Evolutionary conservation across 495 filamentous ascomycete genomes (phyloP).

Genomic region (Aspergillus conjunctus): DNA sequence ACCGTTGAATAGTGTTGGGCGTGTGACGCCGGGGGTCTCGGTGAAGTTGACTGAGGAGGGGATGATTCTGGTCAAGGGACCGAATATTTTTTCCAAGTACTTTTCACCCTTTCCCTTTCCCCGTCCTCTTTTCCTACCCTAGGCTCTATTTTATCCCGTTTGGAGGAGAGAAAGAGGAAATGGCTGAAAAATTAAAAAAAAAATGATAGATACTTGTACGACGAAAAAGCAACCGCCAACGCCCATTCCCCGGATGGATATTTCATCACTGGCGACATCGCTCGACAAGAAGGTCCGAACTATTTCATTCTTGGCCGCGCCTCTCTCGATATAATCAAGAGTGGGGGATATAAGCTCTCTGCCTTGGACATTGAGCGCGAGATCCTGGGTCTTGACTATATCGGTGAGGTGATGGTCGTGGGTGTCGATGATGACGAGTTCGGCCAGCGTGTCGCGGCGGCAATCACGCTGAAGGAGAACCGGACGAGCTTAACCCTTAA

Average conservation of each 20-base stretch:
- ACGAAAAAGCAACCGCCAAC: slow-evolving; percentile 40
- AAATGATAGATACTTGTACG: slow-evolving; percentile 47
- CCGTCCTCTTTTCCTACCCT: not conserved
- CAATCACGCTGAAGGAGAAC: slow-evolving; percentile 25
- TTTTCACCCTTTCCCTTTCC: slow-evolving; percentile 7
- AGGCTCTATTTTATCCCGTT: not conserved
- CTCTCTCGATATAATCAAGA: slow-evolving; percentile 46
- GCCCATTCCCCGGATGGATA: slow-evolving; percentile 46
- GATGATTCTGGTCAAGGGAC: slow-evolving; percentile 47
- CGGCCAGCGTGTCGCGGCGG: slow-evolving; percentile 53
- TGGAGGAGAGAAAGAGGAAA: not conserved
- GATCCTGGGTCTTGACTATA: slow-evolving; percentile 35
- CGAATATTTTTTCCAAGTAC: slow-evolving; percentile 47
- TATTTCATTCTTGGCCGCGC: slow-evolving; percentile 54
- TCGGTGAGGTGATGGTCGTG: slow-evolving; percentile 44
- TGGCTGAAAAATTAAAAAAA: too few species aligned
- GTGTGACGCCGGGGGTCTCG: slow-evolving; percentile 41
- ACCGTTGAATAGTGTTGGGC: slow-evolving; percentile 39
- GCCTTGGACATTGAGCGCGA: slow-evolving; percentile 45
- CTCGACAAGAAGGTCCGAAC: slow-evolving; percentile 44
- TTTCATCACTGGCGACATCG: slow-evolving; percentile 53
- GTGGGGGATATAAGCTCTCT: slow-evolving; percentile 46
- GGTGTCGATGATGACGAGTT: slow-evolving; percentile 43
- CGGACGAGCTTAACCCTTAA: slow-evolving; percentile 35
- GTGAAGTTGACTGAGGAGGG: slow-evolving; percentile 46